Percentiles rank a stretch among this genome's conserved stretches.
Conservation (phyloP, 208 protist species). For the Trypanosoma cruzi region DNA sequence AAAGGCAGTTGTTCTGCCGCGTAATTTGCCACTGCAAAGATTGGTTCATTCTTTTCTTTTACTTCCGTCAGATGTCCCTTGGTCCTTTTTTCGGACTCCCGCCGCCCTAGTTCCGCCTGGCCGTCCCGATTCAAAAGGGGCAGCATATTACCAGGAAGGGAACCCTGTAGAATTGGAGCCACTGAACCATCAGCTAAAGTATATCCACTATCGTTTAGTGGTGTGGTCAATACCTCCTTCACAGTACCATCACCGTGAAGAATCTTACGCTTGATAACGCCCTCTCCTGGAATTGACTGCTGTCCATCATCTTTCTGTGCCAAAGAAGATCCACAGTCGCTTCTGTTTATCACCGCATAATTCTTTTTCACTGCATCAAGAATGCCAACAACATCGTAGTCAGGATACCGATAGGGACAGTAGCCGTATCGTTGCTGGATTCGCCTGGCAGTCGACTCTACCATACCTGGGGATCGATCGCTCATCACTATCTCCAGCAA, state of each 20-base stretch:
- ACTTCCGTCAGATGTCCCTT: neutral
- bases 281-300: conserved; percentile 15
- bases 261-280: conserved; percentile 45
- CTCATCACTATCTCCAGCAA: conserved; percentile 73
- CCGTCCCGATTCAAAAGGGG: conserved; percentile 50
- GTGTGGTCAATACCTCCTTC: conserved; percentile 47
- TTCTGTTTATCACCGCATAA: neutral
- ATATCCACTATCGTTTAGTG: conserved; percentile 37
- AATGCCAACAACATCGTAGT: conserved; percentile 64
- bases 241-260: conserved; percentile 56
- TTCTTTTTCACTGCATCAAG: conserved; percentile 31
- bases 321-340: neutral
- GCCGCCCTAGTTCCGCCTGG: conserved; percentile 32
- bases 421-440: conserved; percentile 69
- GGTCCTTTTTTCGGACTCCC: conserved; percentile 31
- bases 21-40: conserved; percentile 82
- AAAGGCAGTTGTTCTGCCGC: conserved; percentile 84
- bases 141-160: conserved; percentile 42
- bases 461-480: conserved; percentile 77
- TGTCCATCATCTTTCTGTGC: neutral
- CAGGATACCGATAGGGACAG: conserved; percentile 75
- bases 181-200: conserved; percentile 28
- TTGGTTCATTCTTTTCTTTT: conserved; percentile 17
- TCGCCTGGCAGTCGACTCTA: conserved; percentile 52
- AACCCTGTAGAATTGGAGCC: conserved; percentile 49